phyloP scores from a whole-genome alignment of 257 asterid species.

The Solanum lignicaule region DNA sequence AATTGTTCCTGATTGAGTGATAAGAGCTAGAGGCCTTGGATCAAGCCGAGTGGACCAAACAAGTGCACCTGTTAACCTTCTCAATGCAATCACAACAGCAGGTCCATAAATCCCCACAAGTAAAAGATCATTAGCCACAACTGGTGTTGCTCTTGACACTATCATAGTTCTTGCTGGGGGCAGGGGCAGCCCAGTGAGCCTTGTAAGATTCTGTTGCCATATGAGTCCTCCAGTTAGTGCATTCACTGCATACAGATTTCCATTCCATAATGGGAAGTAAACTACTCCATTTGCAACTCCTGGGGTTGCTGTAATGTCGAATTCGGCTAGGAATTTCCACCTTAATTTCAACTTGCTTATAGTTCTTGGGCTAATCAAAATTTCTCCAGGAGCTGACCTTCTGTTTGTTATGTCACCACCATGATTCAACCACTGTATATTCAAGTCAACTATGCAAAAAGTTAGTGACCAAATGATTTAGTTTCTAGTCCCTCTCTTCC shows the following conservation, averaged over 20 bases:
- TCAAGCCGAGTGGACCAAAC: constrained; percentile 54
- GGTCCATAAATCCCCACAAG: constrained; percentile 51
- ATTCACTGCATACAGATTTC: constrained; percentile 48
- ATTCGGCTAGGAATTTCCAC: constrained; percentile 62
- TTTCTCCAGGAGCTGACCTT: constrained; percentile 30
- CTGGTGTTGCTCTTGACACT: constrained; percentile 61
- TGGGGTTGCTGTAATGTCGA: constrained; percentile 70
- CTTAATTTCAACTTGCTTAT: constrained; percentile 20
- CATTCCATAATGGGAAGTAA: constrained; percentile 82
- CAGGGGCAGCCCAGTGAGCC: constrained; percentile 5
- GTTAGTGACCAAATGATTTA: not conserved
- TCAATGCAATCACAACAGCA: constrained; percentile 44
- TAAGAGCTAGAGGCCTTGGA: constrained; percentile 24
- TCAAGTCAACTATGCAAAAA: not conserved
- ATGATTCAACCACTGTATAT: constrained; percentile 56
- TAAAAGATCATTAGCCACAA: constrained; percentile 39
- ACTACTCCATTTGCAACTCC: constrained; percentile 44
- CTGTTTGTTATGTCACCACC: constrained; percentile 52
- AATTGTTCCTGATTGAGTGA: constrained; percentile 53
- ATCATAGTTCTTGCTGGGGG: constrained; percentile 16
- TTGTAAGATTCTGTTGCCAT: constrained; percentile 46
- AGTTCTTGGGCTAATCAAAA: constrained; percentile 23
- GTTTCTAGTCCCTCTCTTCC: too few species aligned
- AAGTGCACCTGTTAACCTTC: constrained; percentile 28
- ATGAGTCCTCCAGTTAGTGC: constrained; percentile 33